Base-by-base conservation (phyloP, 2,329 filamentous ascomycete species). In the Sphaerulina musiva region DNA sequence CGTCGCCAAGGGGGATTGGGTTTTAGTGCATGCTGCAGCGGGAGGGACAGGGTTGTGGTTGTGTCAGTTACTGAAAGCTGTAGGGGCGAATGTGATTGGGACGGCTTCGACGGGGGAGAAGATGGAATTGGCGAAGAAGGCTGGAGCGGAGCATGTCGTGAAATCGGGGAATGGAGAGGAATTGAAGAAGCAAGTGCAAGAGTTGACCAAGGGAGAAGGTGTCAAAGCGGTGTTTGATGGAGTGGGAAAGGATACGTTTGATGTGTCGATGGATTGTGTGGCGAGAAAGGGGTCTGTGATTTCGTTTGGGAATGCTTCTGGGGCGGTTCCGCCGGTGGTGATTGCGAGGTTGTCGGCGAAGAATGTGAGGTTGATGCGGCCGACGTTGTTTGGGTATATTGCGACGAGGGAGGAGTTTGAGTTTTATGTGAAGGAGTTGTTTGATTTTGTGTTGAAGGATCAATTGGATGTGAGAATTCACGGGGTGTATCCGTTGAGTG, bases 201-300 rank as follows among this genome's bases (percentile, higher is more conserved):
- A 86, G 67, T 82, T 88, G 46, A 95, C 89, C 0, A 80, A 76
- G 1, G 85, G 85, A 0, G 74, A 82, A 56, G 91, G 91, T 6
- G 84, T 86, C 2, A 80, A 82, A 59, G 89, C 85, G 8, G 85
- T 95, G 29, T 95, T 89, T 68, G 90, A 95, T 68, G 87, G 87
- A 5, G 88, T 95, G 2, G 91, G 90, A 10, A 89, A 89, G 74
- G 78, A 79, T 46, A 95, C 91, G 0, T 95, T 93, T 73, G 88
- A 95, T 62, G 77, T 81, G 17, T 86, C 85, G 64, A 69, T 95
- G 59, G 82, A 90, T 60, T 80, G 83, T 62, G 78, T 92, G 51
- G 86, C 84, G 62, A 71, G 84, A 59, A 95, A 95, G 75, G 91
- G 89, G 4, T 85, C 78, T 1, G 72, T 95, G 64, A 78, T 89